Evolutionary conservation across 2,329 filamentous ascomycete genomes (phyloP), one percentile per base, ranked within the genome.

Genomic region (Epichloe glyceriae): DNA sequence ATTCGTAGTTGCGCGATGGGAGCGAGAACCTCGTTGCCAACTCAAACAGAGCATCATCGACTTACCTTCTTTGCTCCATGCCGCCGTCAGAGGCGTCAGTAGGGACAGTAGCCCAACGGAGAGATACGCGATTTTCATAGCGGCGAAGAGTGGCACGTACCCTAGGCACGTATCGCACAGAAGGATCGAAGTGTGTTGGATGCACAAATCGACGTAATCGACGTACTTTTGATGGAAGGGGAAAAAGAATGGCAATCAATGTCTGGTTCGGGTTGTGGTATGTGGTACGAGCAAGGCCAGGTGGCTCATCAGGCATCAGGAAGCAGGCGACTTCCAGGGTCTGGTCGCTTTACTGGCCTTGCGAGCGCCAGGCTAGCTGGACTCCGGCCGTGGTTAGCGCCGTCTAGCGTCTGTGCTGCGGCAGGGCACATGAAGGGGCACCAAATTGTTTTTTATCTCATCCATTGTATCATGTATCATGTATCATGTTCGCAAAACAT

Each of bases 1-100:
- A 35, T 46, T 46, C 41, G 37, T 10, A 8, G 33, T 11, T 5
- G 30, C n/a, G 37, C 7, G 5, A n/a, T 22, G n/a, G 3, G 17
- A 6, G 19, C 44, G 42, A 20, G 30, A 26, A 14, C 20, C 10
- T 10, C 19, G 35, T 19, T 6, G 12, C 30, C 33, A 26, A n/a
- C 8, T 2, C 20, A 34, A 47, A 40, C 6, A 10, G 17, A 30
- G 19, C 5, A 12, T 35, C 5, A 12, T 35, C 14, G 8, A 35
- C 73, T 59, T 69, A 86, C 87, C 87, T 77, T 95, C 88, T 69
- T 93, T 93, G 52, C 80, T 82, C 88, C 89, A 95, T 45, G 87
- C 87, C 47, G 82, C 78, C 53, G 79, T 79, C 55, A 90, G 68
- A 39, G 81, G 75, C 53, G 78, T 78, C 57, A 88, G 69, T 59